phyloP scores from a whole-genome alignment of 345 rosid genomes.

The Aquilaria yunnanensis region DNA sequence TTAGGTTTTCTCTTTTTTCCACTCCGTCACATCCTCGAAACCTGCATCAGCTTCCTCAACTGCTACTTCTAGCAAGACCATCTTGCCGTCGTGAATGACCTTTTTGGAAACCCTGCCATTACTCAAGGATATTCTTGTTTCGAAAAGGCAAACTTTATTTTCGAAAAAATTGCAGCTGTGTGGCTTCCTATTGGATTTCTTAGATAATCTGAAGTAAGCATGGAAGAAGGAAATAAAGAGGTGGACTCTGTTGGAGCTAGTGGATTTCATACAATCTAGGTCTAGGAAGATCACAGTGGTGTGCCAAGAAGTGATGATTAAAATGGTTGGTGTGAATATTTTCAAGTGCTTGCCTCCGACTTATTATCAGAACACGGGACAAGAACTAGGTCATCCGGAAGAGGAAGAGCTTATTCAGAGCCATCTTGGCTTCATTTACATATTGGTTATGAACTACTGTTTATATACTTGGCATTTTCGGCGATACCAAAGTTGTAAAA shows the following conservation, averaged over 20 bases:
- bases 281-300: conserved; percentile 56
- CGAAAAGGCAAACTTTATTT: conserved; percentile 61
- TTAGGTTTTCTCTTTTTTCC: too few species aligned
- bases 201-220: conserved; percentile 38
- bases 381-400: conserved; percentile 62
- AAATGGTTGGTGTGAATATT: conserved; percentile 56
- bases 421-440: conserved; percentile 90
- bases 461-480: conserved; percentile 70
- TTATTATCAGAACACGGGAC: conserved; percentile 77
- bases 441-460: conserved; percentile 68
- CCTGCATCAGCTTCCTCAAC: neutral
- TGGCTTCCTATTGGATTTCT: conserved; percentile 75
- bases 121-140: conserved; percentile 52
- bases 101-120: conserved; percentile 61
- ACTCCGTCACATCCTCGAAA: too few species aligned
- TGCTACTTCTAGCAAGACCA: conserved; percentile 17
- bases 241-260: conserved; percentile 67
- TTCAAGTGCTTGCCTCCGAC: conserved; percentile 76
- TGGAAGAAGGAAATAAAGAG: conserved; percentile 86
- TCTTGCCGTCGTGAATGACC: conserved; percentile 43
- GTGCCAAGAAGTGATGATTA: conserved; percentile 83
- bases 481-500: conserved; percentile 76
- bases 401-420: conserved; percentile 86
- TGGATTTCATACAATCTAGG: conserved; percentile 76
- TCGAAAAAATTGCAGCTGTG: conserved; percentile 70